These are phyloP conservation scores for Fonsecaea multimorphosa DNA, from an alignment of 2,329 filamentous ascomycete species.

Conservation along the genomic window DNA sequence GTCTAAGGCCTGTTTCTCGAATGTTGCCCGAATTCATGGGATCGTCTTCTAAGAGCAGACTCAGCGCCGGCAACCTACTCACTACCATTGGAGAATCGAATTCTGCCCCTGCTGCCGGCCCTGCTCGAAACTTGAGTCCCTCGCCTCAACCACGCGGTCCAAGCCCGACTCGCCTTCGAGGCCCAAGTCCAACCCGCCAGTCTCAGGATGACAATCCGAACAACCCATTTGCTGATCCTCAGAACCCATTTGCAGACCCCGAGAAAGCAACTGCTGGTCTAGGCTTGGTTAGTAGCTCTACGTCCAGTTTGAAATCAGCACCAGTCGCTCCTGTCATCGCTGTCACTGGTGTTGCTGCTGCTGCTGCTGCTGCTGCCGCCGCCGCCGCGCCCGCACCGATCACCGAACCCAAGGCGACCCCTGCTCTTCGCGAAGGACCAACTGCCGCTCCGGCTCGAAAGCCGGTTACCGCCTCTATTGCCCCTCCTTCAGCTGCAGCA, in stretches of 20 bases:
- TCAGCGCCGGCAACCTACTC: constrained; percentile 40
- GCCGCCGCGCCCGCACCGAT: constrained; percentile 37
- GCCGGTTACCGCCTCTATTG: constrained; percentile 15
- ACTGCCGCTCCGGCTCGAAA: constrained; percentile 20
- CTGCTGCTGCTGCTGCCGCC: constrained; percentile 49
- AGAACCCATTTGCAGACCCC: constrained; percentile 34
- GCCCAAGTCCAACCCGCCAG: constrained; percentile 17
- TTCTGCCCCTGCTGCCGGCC: constrained; percentile 12
- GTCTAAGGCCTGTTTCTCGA: constrained; percentile 81
- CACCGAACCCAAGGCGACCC: constrained; percentile 15
- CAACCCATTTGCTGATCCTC: constrained; percentile 41
- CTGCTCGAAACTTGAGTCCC: constrained; percentile 23
- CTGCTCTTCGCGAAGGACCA: constrained; percentile 2
- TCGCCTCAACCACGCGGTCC: constrained; percentile 31
- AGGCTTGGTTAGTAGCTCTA: constrained; percentile 35
- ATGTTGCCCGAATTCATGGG: constrained; percentile 72
- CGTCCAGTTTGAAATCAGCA: constrained; percentile 46
- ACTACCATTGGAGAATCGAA: constrained; percentile 35
- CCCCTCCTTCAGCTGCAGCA: constrained; percentile 17
- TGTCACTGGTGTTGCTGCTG: constrained; percentile 50
- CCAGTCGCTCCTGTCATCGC: constrained; percentile 51
- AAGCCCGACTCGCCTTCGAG: constrained; percentile 17
- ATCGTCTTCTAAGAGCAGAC: constrained; percentile 42
- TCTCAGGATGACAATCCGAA: constrained; percentile 30
- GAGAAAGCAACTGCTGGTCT: constrained; percentile 37